Evolutionary conservation across 805 yeast species (phyloP), one percentile per base, ranked within the genome.

Genomic region (Yarrowia divulgata): DNA sequence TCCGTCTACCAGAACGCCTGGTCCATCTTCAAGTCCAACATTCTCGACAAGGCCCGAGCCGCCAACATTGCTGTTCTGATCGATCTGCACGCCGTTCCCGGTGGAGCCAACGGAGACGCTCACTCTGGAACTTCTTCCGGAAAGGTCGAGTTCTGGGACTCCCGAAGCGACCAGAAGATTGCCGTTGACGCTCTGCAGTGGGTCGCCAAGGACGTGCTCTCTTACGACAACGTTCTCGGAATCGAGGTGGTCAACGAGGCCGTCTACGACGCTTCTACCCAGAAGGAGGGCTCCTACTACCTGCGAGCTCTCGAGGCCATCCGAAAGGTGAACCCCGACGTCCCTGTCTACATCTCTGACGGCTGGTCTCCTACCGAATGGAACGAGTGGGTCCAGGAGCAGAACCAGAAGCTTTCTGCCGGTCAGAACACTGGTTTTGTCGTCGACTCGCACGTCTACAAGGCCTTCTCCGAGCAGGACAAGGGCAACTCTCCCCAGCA

Each of bases 291-390:
- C 32, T 74, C 77, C 4, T 94, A 88, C 77, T 93, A 93, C 76
- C 74, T 82, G 10, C 83, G 85, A 19, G 97, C 97, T 0, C 80
- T 87, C 45, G 80, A 81, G 42, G 82, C 83, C 49, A 88, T 94
- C 52, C 81, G 94, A 39, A 76, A 78, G 23, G 80, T 82, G 16
- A 89, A 91, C 75, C 60, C 77, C 1, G 78, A 78, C 1, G 78
- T 92, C 42, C 97, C 97, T 0, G 81, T 94, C 7, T 80, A 90
- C 18, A 90, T 94, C 43, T 91, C 97, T 1, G 98, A 94, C 76
- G 97, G 97, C 3, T 95, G 98, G 98, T 89, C 92, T 88, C 85
- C 95, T 6, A 85, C 85, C 72, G 90, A 86, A 75, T 91, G 93
- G 91, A 88, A 84, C 32, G 81, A 87, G 71, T 90, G 90, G 88